Evolutionary conservation across 1,139 yeast species (phyloP).

Genomic region (Yamadazyma mexicana): DNA sequence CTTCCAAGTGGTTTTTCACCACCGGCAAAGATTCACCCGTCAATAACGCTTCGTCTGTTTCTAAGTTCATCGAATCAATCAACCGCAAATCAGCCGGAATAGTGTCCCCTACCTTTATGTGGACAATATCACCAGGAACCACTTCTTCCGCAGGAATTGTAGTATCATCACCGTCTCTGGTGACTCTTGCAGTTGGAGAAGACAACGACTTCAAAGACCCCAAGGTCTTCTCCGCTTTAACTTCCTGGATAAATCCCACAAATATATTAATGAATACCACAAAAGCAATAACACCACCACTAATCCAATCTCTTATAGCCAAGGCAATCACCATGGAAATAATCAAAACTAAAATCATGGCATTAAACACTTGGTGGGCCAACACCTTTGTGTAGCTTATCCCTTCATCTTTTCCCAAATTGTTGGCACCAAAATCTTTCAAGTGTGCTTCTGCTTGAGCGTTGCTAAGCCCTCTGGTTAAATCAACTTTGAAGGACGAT

Average conservation of each 20-base stretch:
- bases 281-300: slow-evolving; percentile 79
- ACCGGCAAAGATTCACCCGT: slow-evolving; percentile 86
- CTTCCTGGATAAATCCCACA: slow-evolving; percentile 72
- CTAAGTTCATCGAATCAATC: slow-evolving; percentile 62
- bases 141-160: slow-evolving; percentile 67
- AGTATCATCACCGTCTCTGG: slow-evolving; percentile 60
- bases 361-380: slow-evolving; percentile 73
- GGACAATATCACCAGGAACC: slow-evolving; percentile 76
- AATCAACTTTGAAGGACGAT: slow-evolving; percentile 35
- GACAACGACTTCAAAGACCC: slow-evolving; percentile 68
- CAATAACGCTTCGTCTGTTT: slow-evolving; percentile 76
- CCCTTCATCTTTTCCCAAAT: slow-evolving; percentile 59
- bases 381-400: slow-evolving; percentile 60
- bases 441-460: slow-evolving; percentile 29
- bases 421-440: slow-evolving; percentile 54
- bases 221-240: slow-evolving; percentile 79
- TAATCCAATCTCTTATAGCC: slow-evolving; percentile 76
- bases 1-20: slow-evolving; percentile 48
- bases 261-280: slow-evolving; percentile 66
- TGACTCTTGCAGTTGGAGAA: slow-evolving; percentile 71
- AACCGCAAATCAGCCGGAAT: slow-evolving; percentile 76
- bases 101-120: slow-evolving; percentile 72
- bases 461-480: slow-evolving; percentile 48
- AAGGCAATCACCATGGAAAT: slow-evolving; percentile 76
- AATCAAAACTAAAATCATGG: slow-evolving; percentile 76